A percentile compares a stretch with the other conserved stretches of the same genome.
These are phyloP conservation scores for Alternaria infectoria DNA, from an alignment of 2,329 filamentous ascomycete genomes.

Conservation along the genomic window DNA sequence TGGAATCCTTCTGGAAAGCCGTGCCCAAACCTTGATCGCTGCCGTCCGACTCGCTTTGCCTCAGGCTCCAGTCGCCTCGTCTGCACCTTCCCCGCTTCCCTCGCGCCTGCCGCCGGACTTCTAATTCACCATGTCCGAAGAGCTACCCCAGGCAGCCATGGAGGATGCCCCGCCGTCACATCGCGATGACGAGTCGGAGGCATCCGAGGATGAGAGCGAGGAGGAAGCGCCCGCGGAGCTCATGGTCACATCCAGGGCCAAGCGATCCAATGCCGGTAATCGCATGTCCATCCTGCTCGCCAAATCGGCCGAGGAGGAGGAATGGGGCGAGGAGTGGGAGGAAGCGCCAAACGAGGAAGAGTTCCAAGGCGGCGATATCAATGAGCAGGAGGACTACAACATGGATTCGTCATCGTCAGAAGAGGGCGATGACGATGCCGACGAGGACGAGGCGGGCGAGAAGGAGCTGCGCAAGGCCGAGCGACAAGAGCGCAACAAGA, in stretches of 20 bases:
- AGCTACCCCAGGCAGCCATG: slow-evolving; percentile 18
- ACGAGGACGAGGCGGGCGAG: slow-evolving; percentile 86
- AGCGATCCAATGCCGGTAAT: slow-evolving; percentile 50
- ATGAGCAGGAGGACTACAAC: slow-evolving; percentile 72
- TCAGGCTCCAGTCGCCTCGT: slow-evolving; percentile 24
- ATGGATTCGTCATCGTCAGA: slow-evolving; percentile 82
- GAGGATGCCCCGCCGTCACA: slow-evolving; percentile 17
- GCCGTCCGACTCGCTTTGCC: slow-evolving; percentile 26
- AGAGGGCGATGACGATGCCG: slow-evolving; percentile 69
- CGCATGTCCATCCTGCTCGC: slow-evolving; percentile 50
- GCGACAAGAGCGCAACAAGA: slow-evolving; percentile 68
- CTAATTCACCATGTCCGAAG: slow-evolving; percentile 19
- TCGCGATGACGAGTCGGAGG: slow-evolving; percentile 20
- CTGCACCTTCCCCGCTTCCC: slow-evolving; percentile 32
- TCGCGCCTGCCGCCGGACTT: slow-evolving; percentile 1
- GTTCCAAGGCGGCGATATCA: slow-evolving; percentile 58
- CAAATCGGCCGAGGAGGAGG: slow-evolving; percentile 41
- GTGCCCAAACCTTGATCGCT: slow-evolving; percentile 28
- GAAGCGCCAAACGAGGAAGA: slow-evolving; percentile 68
- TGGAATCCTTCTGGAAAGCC: slow-evolving; percentile 38
- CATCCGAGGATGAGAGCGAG: slow-evolving; percentile 36
- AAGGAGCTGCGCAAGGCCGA: slow-evolving; percentile 81
- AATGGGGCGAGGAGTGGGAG: slow-evolving; percentile 64
- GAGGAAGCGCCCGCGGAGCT: slow-evolving; percentile 39
- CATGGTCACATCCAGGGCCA: slow-evolving; percentile 48